Conservation (phyloP, 495 filamentous ascomycete species). For the Penicillium robsamsonii region DNA sequence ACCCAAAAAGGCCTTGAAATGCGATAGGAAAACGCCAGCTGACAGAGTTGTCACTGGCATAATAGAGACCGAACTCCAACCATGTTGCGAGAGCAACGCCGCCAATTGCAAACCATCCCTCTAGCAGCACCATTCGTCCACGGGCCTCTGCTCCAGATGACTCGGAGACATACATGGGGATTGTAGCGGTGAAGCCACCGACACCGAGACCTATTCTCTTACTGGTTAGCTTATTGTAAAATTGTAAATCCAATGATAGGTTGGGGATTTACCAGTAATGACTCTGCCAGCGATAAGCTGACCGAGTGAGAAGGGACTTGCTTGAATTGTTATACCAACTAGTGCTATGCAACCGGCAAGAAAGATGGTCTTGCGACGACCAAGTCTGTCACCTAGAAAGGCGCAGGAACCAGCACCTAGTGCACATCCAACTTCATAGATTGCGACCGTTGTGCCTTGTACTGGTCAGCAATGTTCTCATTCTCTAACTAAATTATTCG, state of each 20-base stretch:
- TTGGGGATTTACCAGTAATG: slow-evolving; percentile 15
- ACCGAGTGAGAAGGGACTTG: slow-evolving; percentile 21
- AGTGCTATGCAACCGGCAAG: slow-evolving; percentile 22
- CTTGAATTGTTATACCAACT: slow-evolving; percentile 21
- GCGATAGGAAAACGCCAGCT: slow-evolving; percentile 68
- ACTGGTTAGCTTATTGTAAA: background rate
- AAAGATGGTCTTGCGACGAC: slow-evolving; percentile 39
- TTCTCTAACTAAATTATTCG: background rate
- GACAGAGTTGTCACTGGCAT: slow-evolving; percentile 47
- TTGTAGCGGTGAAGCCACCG: slow-evolving; percentile 51
- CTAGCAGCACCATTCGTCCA: slow-evolving; percentile 66
- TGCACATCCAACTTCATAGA: slow-evolving; percentile 46
- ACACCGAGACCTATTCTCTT: slow-evolving; percentile 56
- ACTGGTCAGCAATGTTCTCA: background rate
- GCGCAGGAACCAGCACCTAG: slow-evolving; percentile 43
- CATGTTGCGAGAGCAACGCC: slow-evolving; percentile 59
- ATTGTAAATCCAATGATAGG: background rate
- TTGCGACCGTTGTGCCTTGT: slow-evolving; percentile 37
- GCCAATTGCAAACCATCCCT: slow-evolving; percentile 59
- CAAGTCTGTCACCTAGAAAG: slow-evolving; percentile 43
- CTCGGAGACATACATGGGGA: slow-evolving; percentile 63
- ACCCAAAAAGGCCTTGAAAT: slow-evolving; percentile 59
- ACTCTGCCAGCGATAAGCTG: slow-evolving; percentile 29
- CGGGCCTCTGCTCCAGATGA: slow-evolving; percentile 60
- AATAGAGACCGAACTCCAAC: slow-evolving; percentile 63